These are phyloP conservation scores for Amylocystis lapponica DNA, from an alignment of 768 basidiomycete species.

Conservation along the genomic window DNA sequence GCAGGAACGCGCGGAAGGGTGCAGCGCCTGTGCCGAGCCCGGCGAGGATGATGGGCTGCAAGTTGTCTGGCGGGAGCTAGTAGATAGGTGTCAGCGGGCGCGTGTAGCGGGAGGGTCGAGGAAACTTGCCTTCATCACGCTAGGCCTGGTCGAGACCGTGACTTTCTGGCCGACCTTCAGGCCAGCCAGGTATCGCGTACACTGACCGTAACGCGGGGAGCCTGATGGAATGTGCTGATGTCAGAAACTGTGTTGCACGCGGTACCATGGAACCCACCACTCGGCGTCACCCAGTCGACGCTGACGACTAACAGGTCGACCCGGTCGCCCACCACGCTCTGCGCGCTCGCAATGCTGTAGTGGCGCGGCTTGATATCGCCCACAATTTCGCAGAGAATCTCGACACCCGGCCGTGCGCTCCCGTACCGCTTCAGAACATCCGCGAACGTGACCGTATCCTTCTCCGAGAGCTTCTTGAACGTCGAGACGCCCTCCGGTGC, in stretches of 20 bases:
- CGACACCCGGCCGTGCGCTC: constrained; percentile 77
- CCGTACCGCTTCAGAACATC: constrained; percentile 75
- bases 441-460: constrained; percentile 91
- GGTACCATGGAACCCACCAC: constrained; percentile 48
- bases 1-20: constrained; percentile 98
- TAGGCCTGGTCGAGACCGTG: constrained; percentile 96
- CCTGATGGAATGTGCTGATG: constrained; percentile 41
- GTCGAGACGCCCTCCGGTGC: constrained; percentile 85
- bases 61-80: constrained; percentile 76
- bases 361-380: constrained; percentile 97
- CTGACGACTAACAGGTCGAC: constrained; percentile 95
- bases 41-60: constrained; percentile 95
- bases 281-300: constrained; percentile 87
- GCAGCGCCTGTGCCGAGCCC: constrained; percentile 98
- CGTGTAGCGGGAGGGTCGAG: not conserved
- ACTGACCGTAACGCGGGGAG: constrained; percentile 80
- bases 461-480: constrained; percentile 94
- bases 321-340: constrained; percentile 90
- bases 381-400: constrained; percentile 80
- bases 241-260: not conserved
- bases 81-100: constrained; percentile 7
- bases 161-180: constrained; percentile 86
- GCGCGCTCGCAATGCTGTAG: constrained; percentile 96
- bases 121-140: constrained; percentile 88
- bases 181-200: constrained; percentile 88